Evolutionary conservation across 495 filamentous ascomycete genomes (phyloP).

Genomic region (Sporormia fimetaria): DNA sequence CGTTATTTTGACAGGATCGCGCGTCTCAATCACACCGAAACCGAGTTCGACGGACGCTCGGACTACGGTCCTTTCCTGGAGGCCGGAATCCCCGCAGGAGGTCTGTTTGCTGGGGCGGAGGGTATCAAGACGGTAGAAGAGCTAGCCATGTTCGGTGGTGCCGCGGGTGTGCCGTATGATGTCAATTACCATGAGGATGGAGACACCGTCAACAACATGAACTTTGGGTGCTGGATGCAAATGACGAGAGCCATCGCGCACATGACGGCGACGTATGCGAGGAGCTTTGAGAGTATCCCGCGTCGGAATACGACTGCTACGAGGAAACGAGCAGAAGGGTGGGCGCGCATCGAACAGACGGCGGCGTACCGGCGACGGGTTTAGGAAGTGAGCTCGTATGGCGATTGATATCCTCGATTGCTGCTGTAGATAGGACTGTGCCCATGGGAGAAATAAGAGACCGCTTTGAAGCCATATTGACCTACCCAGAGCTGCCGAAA

Average conservation of each 20-base stretch:
- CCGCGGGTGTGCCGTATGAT: slow-evolving; percentile 50
- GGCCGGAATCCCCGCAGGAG: slow-evolving; percentile 51
- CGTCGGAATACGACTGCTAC: slow-evolving; percentile 3
- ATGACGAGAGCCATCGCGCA: slow-evolving; percentile 53
- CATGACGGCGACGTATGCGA: slow-evolving; percentile 51
- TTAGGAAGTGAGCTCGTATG: not conserved
- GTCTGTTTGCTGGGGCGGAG: slow-evolving; percentile 61
- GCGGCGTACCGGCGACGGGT: not conserved
- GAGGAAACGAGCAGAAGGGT: slow-evolving; percentile 4
- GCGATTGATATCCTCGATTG: no score
- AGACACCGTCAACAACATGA: slow-evolving; percentile 51
- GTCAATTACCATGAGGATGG: slow-evolving; percentile 50
- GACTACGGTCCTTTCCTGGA: slow-evolving; percentile 63
- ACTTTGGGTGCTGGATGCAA: slow-evolving; percentile 47
- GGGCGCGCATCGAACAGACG: no score
- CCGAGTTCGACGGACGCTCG: slow-evolving; percentile 53
- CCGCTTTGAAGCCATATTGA: no score
- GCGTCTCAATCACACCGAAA: slow-evolving; percentile 36
- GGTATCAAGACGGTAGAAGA: slow-evolving; percentile 51
- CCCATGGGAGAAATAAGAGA: no score
- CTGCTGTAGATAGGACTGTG: no score
- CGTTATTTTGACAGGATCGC: slow-evolving; percentile 42
- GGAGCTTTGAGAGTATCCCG: slow-evolving; percentile 40
- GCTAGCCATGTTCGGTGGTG: slow-evolving; percentile 47
- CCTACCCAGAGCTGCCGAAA: no score